Evolutionary conservation across 176 grass and related monocot genomes (phyloP), one percentile per base, ranked within the genome.

Genomic region (Carex pumila): DNA sequence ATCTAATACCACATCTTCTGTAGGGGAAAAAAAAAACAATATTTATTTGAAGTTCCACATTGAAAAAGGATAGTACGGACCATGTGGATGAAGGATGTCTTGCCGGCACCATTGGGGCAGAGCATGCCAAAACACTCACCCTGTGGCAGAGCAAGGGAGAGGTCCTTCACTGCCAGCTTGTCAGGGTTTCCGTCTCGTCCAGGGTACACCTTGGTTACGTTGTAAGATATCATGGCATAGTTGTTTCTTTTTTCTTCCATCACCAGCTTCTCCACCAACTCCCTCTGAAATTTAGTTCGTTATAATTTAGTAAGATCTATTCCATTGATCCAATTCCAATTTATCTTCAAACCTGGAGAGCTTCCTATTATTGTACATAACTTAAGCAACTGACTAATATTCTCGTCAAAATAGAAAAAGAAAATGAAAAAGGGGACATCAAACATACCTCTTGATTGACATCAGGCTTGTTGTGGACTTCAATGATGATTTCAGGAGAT

Each of bases 71-170:
- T 25, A 25, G 25, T 25, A 25, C 25, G 4, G 32, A 98, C 95
- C 95, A 98, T 98, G 65, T 92, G 94, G 65, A 98, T 98, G 89
- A 98, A 98, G 17, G 91, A 93, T 86, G 92, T 95, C 91, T 98
- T 98, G 29, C 95, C 95, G 50, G 95, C 92, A 49, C 95, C 95
- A 84, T 98, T 98, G 0, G 92, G 95, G 0, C 95, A 92, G 79
- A 98, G 95, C 95, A 98, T 98, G 37, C 95, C 95, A 12, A 98
- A 98, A 85, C 95, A 98, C 37, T 98, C 87, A 45, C 95, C 92
- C 87, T 93, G 87, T 61, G 92, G 88, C n/a, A 95, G 22, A 85
- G 92, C 95, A 47, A 95, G 95, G 89, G 95, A 94, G 71, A 98
- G 87, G 8, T 91, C 95, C 79, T 86, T 84, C 79, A 98, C 91